These are phyloP conservation scores for Pichia eremophila DNA, from an alignment of 805 yeast genomes.

Conservation along the genomic window DNA sequence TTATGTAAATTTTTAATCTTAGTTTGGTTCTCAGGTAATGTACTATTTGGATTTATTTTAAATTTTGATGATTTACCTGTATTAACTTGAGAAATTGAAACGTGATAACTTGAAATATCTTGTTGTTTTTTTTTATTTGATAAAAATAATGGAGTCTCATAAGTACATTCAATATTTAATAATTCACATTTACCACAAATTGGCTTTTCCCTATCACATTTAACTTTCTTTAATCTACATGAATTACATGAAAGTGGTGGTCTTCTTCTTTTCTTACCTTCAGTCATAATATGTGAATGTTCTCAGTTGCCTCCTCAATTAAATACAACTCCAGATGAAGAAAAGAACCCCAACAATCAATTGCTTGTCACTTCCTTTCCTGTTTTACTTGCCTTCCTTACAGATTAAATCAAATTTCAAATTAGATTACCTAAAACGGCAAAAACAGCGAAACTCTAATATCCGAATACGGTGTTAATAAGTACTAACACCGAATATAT, in stretches of 20 bases:
- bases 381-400: no score
- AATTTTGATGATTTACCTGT: not conserved
- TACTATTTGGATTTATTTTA: not conserved
- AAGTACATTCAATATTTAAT: conserved; percentile 9
- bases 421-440: no score
- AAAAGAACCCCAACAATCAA: no score
- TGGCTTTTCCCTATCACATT: conserved; percentile 20
- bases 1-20: not conserved
- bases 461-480: no score
- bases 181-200: conserved; percentile 13
- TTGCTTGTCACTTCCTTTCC: no score
- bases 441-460: no score
- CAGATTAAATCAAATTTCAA: no score
- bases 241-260: conserved; percentile 17
- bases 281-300: not conserved
- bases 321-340: no score
- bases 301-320: not conserved
- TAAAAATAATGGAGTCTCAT: conserved; percentile 14
- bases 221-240: conserved; percentile 18
- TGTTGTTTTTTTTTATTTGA: not conserved
- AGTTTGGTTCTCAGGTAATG: not conserved
- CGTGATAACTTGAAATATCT: not conserved
- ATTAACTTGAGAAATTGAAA: not conserved
- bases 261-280: conserved; percentile 14
- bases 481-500: no score